These are phyloP conservation scores for Plasmodium malariae DNA, from an alignment of 169 alveolate genomes.

Conservation along the genomic window DNA sequence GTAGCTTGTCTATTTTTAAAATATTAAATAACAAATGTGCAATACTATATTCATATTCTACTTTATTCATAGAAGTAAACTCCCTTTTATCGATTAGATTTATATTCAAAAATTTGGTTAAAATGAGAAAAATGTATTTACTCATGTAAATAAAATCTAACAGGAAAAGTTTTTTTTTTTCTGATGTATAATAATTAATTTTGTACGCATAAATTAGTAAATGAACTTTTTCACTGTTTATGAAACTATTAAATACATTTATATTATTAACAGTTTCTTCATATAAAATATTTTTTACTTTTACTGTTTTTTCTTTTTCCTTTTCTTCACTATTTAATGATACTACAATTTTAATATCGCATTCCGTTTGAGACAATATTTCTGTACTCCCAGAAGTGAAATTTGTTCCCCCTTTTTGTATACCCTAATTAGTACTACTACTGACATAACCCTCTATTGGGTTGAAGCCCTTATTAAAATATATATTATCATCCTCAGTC, in stretches of 20 bases:
- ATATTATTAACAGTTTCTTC: slow-evolving; percentile 31
- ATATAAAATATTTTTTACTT: slow-evolving; percentile 27
- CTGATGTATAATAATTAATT: slow-evolving; percentile 21
- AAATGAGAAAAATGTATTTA: slow-evolving; percentile 35
- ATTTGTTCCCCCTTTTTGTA: slow-evolving; percentile 8
- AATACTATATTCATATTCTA: slow-evolving; percentile 14
- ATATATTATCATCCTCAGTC: slow-evolving; percentile 27
- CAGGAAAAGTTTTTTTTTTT: background rate
- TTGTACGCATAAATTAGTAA: slow-evolving; percentile 18
- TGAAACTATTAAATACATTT: slow-evolving; percentile 10
- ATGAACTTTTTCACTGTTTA: slow-evolving; percentile 31
- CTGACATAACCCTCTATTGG: background rate
- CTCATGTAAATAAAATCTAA: slow-evolving; percentile 26
- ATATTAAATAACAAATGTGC: slow-evolving; percentile 15
- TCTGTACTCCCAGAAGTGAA: background rate
- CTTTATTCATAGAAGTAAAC: slow-evolving; percentile 25
- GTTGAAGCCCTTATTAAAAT: background rate
- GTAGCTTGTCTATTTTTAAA: slow-evolving; percentile 5
- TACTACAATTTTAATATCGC: background rate
- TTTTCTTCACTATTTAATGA: background rate
- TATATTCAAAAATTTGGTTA: slow-evolving; percentile 42
- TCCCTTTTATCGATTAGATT: slow-evolving; percentile 13
- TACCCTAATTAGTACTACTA: background rate
- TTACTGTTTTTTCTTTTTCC: background rate
- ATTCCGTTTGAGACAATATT: background rate